phyloP scores from a whole-genome alignment of 306 rosid species.

The Fragaria nilgerrensis region DNA sequence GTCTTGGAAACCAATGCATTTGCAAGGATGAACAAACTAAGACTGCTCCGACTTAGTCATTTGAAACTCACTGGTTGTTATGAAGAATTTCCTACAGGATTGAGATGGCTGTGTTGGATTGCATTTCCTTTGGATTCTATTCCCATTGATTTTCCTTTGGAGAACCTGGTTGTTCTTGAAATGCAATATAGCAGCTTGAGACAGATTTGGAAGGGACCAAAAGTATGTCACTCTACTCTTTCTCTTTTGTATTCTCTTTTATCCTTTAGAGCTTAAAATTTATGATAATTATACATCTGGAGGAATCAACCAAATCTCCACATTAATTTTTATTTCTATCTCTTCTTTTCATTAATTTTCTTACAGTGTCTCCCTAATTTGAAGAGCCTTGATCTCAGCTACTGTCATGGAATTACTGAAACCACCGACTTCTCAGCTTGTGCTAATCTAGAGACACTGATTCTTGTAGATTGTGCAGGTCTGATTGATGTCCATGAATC shows the following conservation, averaged over 20 bases:
- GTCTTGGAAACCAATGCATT: constrained; percentile 3
- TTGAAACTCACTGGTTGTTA: neutral
- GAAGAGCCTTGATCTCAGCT: constrained; percentile 21
- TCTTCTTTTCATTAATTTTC: no score
- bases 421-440: neutral
- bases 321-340: no score
- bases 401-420: neutral
- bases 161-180: constrained; percentile 18
- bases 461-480: neutral
- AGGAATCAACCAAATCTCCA: no score
- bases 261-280: no score
- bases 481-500: constrained; percentile 6
- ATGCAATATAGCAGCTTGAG: constrained; percentile 18
- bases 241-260: no score
- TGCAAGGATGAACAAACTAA: neutral
- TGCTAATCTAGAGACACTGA: constrained; percentile 10
- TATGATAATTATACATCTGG: no score
- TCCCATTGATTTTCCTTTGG: neutral
- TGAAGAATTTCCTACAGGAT: neutral
- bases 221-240: neutral
- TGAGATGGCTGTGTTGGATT: constrained; percentile 7
- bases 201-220: neutral
- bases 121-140: constrained; percentile 15
- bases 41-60: constrained; percentile 2
- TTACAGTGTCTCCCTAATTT: neutral